Base-by-base conservation (phyloP, 768 basidiomycete species). In the Trametes punicea region DNA sequence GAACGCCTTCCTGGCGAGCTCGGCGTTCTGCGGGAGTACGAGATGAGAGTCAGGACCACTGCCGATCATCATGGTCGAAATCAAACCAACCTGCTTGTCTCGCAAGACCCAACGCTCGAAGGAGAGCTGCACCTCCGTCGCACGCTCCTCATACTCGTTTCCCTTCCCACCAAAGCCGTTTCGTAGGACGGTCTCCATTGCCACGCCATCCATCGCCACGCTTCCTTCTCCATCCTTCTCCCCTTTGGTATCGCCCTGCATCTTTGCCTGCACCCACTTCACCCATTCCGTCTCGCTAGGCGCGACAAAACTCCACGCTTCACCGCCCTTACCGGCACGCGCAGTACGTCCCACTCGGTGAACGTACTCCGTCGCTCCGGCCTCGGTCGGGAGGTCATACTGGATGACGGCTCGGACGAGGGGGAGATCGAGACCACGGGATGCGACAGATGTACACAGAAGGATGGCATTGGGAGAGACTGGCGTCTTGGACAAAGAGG, bases 331-430 rank as follows among this genome's bases (percentile, higher is more conserved):
- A 13, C 97, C 97, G 7, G 89, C 95, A 69, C 97, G 92, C 13
- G 97, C 97, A 3, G 97, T 99, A 47, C 97, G 86, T 26, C 97
- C 97, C 7, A 98, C 92, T 44, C 97, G 83, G 74, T 99, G 97
- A 9, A 99, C 85, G 64, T 99, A 98, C 69, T 99, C 97, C 10
- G 88, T 97, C 25, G 87, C 86, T 9, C 97, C 96, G 16, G 94
- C 91, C 75, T 99, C 97, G 0, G 97, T 98, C 0, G 97, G 96
- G 20, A 98, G 81, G 69, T 99, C 97, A 66, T 97, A 97, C 67
- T 99, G 97, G 29, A 98, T 74, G 58, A 99, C 94, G 2, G 92
- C 90, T 31, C 88, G 86, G 6, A 98, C 94, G n/a, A 90, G 80
- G 5, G 94, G 94, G 25, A 99, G 76, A 73, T 98, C 96, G 23